Base-by-base conservation (phyloP, 805 yeast species). In the Metschnikowia kunwiensis region DNA sequence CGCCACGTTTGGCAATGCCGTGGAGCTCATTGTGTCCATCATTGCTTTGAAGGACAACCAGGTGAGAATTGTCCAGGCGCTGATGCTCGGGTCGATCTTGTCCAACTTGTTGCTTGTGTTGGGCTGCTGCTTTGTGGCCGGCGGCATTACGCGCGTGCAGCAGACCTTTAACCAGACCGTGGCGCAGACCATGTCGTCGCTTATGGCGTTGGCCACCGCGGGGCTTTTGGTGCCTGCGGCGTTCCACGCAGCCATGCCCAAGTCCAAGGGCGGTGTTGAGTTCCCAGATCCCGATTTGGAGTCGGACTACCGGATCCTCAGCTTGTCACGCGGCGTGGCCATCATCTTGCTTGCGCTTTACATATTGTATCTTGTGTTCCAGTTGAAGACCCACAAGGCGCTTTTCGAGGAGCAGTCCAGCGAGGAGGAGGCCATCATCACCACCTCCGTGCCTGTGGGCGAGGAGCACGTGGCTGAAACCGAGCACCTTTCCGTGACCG, bases 1-100 rank as follows among this genome's bases (percentile, higher is more conserved):
- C 63, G 98, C 98, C 2, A 89, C 97, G 7, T 86, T 93, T 58
- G 98, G 98, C 41, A 93, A 93, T 60, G 97, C 97, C 2, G 96
- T 93, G 15, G 98, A 93, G 65, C 78, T 93, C 42, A 93, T 93
- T 60, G 97, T 93, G 23, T 85, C 96, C 1, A 70, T 93, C 18
- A 87, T 93, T 49, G 98, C 98, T 1, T 70, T 93, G 52, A 71
- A 65, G 49, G 82, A 85, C 28, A 85, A 86, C 49, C 97, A 93
- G 63, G 79, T 93, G 34, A 75, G 95, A 46, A 89, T 93, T 53
- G 97, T 93, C 19, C 97, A 93, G 63, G 95, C 97, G 2, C 85
- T 95, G 14, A 91, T 93, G 97, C 74, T 93, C 40, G 98, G 98
- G 21, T 83, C 95, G 35, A 86, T 93, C 43, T 70, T 93, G 40